Evolutionary conservation across 2,329 filamentous ascomycete species (phyloP), one percentile per base, ranked within the genome.

Genomic region (Colletotrichum melonis): DNA sequence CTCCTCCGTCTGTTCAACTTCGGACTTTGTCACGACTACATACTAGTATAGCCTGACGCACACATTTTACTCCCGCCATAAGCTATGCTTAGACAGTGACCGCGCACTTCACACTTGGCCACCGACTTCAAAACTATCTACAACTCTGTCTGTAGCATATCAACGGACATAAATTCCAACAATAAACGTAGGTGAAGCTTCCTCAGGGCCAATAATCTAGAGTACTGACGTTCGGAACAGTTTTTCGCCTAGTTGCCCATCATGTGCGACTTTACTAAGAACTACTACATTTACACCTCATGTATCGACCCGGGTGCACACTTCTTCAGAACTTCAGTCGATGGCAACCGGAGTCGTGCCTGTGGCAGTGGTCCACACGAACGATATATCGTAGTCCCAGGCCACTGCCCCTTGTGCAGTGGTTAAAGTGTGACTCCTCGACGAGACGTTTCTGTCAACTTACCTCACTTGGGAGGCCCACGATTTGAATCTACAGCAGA

Each of bases 281-380:
- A 94, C 82, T 94, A 92, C 81, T 94, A 94, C 83, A 92, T 95
- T 81, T 94, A 94, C 84, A 91, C 91, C 70, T 87, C 89, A 56
- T 95, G 93, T 79, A 82, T 88, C 69, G 91, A 94, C 78, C 92
- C 92, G 0, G 90, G 90, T 54, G 86, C 89, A 19, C 93, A 95
- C 81, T 94, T 94, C 82, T 92, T 93, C 81, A 87, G 89, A 75
- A 94, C 91, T 1, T 90, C 90, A 1, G 86, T 92, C 65, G 93
- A 95, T 77, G 92, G 92, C 69, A 89, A 86, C 79, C 87, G 86
- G 75, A 87, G 90, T 71, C 82, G 86, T 38, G 85, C 88, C 38
- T 95, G 93, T 77, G 79, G 88, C 6, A 86, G 88, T 69, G 89
- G 92, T 0, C 93, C 93, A 32, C 93, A 95, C 80, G 92, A 94